These are phyloP conservation scores for Aspergillus amoenus DNA, from an alignment of 2,329 filamentous ascomycete species.

Conservation along the genomic window DNA sequence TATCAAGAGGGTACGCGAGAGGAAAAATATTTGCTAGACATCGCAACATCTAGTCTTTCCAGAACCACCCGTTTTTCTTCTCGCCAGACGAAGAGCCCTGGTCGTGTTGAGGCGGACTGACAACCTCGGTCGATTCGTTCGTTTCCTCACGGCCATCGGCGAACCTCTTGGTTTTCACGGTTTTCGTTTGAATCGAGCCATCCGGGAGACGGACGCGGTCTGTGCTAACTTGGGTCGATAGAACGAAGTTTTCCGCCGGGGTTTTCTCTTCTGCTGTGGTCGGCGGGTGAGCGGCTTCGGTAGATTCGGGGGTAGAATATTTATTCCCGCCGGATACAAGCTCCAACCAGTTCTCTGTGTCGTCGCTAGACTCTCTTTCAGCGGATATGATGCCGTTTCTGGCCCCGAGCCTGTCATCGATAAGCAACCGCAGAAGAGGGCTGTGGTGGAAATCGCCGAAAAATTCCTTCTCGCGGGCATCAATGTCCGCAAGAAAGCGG, in stretches of 20 bases:
- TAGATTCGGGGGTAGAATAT: constrained; percentile 24
- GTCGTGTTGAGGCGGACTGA: constrained; percentile 24
- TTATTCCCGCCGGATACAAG: constrained; percentile 26
- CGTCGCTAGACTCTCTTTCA: constrained; percentile 12
- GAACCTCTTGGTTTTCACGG: constrained; percentile 58
- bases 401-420: constrained; percentile 31
- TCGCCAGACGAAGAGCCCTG: constrained; percentile 12
- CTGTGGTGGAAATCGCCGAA: constrained; percentile 29
- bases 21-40: background rate
- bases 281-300: background rate
- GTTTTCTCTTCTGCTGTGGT: background rate
- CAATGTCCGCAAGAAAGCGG: constrained; percentile 43
- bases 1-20: background rate
- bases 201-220: constrained; percentile 56
- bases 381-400: constrained; percentile 12
- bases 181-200: constrained; percentile 58
- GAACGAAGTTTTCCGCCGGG: constrained; percentile 32
- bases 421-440: constrained; percentile 34
- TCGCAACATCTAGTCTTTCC: constrained; percentile 28
- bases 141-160: constrained; percentile 61
- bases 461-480: constrained; percentile 33
- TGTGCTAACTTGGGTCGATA: constrained; percentile 59
- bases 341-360: constrained; percentile 29
- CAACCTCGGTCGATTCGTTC: constrained; percentile 52
- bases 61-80: constrained; percentile 36